Base-by-base conservation (phyloP, 1,284 basidiomycete species). In the Thecaphora thlaspeos region DNA sequence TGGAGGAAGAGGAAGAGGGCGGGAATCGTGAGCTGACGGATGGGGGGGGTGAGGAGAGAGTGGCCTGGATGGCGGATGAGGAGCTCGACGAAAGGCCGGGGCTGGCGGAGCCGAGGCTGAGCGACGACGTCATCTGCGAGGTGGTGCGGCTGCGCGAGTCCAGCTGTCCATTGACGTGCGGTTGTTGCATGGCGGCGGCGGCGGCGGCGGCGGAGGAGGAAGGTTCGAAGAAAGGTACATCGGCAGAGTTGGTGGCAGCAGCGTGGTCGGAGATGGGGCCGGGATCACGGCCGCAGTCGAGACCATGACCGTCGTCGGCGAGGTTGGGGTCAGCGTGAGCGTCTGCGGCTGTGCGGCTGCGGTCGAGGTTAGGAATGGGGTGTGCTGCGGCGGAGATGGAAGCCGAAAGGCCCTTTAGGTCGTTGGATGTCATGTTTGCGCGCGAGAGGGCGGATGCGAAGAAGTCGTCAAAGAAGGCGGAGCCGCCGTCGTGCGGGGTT, bases 281-380 rank as follows among this genome's bases (percentile, higher is more conserved):
- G 8, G 64, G 64, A 50, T 63, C 61, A 9, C 47, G 37, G 3
- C 64, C 64, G 32, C 61, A 68, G n/a, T 68, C 64, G 12, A 68
- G 18, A 0, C 64, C 64, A 36, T 67, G 57, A 2, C 63, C 63
- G 21, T 67, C 59, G 0, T 59, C 48, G 4, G 63, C 63, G 32
- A 45, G 24, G 17, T 30, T 30, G 26, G 26, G 26, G 26, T 28
- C 26, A n/a, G n/a, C n/a, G n/a, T n/a, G n/a, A n/a, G n/a, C n/a
- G 26, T 28, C 26, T 28, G 26, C 11, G n/a, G 26, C 26, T 28
- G 26, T 26, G 19, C 11, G 23, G 40, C 11, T 8, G 21, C 23
- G 19, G 37, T 57, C 54, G 15, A 63, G 50, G 36, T 63, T 50
- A 10, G 37, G 32, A 17, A 62, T 9, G 14, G 65, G 57, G 28